phyloP scores from a whole-genome alignment of 768 basidiomycete species.

The Serendipita sp. region DNA sequence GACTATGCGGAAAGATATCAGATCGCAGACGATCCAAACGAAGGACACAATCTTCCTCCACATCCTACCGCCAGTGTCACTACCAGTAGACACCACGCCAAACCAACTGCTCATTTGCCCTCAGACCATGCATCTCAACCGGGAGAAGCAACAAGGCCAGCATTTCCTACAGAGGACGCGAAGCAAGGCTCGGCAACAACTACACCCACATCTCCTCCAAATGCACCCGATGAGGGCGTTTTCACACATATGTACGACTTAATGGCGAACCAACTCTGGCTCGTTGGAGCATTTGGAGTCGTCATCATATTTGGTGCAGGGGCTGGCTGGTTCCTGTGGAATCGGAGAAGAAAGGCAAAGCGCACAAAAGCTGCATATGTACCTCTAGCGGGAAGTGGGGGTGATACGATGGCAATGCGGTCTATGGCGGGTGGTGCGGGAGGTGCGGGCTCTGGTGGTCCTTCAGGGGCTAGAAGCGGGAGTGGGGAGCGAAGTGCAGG shows the following conservation, averaged over 20 bases:
- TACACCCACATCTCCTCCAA: neutral
- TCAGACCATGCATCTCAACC: slow-evolving; percentile 65
- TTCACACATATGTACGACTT: slow-evolving; percentile 64
- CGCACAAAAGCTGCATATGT: slow-evolving; percentile 35
- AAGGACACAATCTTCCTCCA: slow-evolving; percentile 23
- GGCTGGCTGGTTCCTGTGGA: slow-evolving; percentile 64
- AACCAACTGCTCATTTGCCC: slow-evolving; percentile 78
- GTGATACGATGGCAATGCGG: slow-evolving; percentile 63
- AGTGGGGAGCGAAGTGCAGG: slow-evolving; percentile 8
- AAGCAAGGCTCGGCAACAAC: neutral
- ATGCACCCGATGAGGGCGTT: slow-evolving; percentile 61
- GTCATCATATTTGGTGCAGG: slow-evolving; percentile 60
- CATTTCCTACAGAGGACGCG: slow-evolving; percentile 29
- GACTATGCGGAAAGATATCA: slow-evolving; percentile 39
- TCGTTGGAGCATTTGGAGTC: slow-evolving; percentile 67
- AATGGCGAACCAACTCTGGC: slow-evolving; percentile 67
- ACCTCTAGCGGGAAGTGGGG: slow-evolving; percentile 28
- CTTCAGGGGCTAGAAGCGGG: slow-evolving; percentile 10
- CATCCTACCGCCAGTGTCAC: slow-evolving; percentile 22
- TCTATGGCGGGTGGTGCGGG: slow-evolving; percentile 32
- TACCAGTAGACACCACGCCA: slow-evolving; percentile 46
- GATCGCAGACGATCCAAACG: slow-evolving; percentile 14
- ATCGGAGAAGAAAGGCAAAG: slow-evolving; percentile 27
- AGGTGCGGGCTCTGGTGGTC: slow-evolving; percentile 19
- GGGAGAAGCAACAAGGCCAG: slow-evolving; percentile 67